phyloP scores from a whole-genome alignment of 768 basidiomycete species.

The Lanmaoa rubissima region DNA sequence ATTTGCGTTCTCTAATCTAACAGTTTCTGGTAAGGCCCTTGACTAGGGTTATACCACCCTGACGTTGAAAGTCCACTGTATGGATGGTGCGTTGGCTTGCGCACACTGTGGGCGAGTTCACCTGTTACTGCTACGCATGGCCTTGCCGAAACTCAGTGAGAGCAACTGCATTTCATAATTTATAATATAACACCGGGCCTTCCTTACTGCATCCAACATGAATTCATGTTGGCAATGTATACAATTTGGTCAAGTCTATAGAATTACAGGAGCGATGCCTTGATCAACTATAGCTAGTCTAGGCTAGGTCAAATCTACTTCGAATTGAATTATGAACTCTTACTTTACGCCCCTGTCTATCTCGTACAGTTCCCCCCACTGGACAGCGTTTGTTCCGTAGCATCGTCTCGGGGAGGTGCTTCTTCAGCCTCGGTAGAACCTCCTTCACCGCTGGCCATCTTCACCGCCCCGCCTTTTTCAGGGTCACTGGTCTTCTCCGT shows the following conservation, averaged over 20 bases:
- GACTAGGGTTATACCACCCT: no score
- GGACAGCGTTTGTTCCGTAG: not conserved
- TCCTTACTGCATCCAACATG: not conserved
- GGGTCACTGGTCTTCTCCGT: conserved; percentile 23
- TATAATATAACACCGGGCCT: not conserved
- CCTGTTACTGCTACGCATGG: no score
- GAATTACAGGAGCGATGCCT: not conserved
- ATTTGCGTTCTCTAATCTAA: no score
- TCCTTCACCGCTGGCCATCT: not conserved
- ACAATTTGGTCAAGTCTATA: not conserved
- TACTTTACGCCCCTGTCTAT: not conserved
- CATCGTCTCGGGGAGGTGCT: not conserved
- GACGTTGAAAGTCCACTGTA: no score
- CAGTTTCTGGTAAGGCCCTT: no score
- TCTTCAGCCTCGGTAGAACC: not conserved
- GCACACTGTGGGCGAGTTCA: no score
- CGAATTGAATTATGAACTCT: not conserved
- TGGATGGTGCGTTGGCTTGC: no score
- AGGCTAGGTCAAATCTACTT: not conserved
- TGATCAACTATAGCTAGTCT: not conserved
- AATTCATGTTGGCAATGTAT: not conserved
- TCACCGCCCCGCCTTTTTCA: conserved; percentile 25
- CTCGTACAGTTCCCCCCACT: not conserved
- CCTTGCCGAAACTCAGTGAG: not conserved
- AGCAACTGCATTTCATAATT: not conserved